These are phyloP conservation scores for Wickerhamiella pararugosa DNA, from an alignment of 1,139 yeast species.

Conservation along the genomic window DNA sequence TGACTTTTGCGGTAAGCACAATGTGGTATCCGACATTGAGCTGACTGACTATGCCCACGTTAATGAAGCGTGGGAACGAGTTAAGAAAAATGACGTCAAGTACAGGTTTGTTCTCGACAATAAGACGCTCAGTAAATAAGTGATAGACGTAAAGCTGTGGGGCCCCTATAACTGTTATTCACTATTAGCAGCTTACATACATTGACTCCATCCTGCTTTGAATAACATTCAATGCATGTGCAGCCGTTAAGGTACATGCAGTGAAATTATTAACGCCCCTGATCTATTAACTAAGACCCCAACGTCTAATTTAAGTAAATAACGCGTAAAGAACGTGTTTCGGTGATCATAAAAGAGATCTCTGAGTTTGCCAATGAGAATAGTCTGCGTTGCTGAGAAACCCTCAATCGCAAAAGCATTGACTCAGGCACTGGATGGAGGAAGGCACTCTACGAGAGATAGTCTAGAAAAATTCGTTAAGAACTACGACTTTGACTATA, in stretches of 20 bases:
- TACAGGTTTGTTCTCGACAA: constrained; percentile 9
- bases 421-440: constrained; percentile 62
- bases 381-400: constrained; percentile 94
- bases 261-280: not conserved
- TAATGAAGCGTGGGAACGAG: constrained; percentile 14
- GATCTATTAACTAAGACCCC: not conserved
- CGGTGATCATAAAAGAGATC: not conserved
- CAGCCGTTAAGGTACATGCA: not conserved
- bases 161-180: too few species aligned
- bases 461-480: constrained; percentile 43
- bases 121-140: not conserved
- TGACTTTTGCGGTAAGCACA: constrained; percentile 16
- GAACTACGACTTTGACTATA: constrained; percentile 64
- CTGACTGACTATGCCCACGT: constrained; percentile 14
- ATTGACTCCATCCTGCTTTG: too few species aligned
- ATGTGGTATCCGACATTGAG: constrained; percentile 14
- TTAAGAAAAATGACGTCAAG: constrained; percentile 12
- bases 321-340: not conserved
- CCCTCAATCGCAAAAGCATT: constrained; percentile 89
- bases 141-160: too few species aligned
- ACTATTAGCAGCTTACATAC: too few species aligned
- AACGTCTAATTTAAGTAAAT: not conserved
- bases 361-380: constrained; percentile 32
- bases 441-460: constrained; percentile 28
- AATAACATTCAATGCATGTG: too few species aligned